phyloP scores from a whole-genome alignment of 2,329 filamentous ascomycete species.

The Phialophora macrospora region DNA sequence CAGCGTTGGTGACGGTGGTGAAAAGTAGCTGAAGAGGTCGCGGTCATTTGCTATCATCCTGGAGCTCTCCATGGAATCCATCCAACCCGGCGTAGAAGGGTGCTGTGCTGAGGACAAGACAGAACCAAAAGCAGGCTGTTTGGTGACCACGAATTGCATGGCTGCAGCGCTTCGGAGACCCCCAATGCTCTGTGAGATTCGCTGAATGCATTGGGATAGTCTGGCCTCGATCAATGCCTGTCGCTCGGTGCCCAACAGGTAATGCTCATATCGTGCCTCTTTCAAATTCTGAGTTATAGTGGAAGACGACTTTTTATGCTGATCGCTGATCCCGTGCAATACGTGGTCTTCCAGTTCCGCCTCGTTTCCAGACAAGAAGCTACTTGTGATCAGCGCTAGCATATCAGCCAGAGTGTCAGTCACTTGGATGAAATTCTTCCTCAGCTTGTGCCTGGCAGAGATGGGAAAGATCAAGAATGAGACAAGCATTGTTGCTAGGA shows the following conservation, averaged over 20 bases:
- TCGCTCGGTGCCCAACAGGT: constrained; percentile 75
- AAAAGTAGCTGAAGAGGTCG: constrained; percentile 19
- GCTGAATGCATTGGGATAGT: constrained; percentile 82
- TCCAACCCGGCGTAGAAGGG: constrained; percentile 30
- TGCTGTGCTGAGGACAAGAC: constrained; percentile 34
- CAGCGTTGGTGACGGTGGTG: constrained; percentile 34
- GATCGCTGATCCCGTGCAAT: constrained; percentile 65
- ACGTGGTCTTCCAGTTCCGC: constrained; percentile 71
- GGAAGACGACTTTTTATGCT: constrained; percentile 70
- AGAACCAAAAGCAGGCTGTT: constrained; percentile 56
- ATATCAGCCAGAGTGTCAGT: constrained; percentile 79
- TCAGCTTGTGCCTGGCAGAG: constrained; percentile 74
- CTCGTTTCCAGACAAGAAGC: constrained; percentile 82
- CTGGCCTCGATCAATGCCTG: constrained; percentile 79
- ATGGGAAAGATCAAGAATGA: constrained; percentile 79
- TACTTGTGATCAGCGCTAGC: constrained; percentile 77
- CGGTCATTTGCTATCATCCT: constrained; percentile 11
- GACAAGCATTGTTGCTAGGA: constrained; percentile 71
- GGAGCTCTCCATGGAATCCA: constrained; percentile 22
- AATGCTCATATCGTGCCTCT: constrained; percentile 90
- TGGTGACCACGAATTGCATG: constrained; percentile 83
- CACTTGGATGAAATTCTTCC: constrained; percentile 72
- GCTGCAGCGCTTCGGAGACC: constrained; percentile 86
- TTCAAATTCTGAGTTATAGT: constrained; percentile 76
- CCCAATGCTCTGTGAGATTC: constrained; percentile 84